These are phyloP conservation scores for Alternaria arborescens DNA, from an alignment of 2,329 filamentous ascomycete species.

Conservation along the genomic window DNA sequence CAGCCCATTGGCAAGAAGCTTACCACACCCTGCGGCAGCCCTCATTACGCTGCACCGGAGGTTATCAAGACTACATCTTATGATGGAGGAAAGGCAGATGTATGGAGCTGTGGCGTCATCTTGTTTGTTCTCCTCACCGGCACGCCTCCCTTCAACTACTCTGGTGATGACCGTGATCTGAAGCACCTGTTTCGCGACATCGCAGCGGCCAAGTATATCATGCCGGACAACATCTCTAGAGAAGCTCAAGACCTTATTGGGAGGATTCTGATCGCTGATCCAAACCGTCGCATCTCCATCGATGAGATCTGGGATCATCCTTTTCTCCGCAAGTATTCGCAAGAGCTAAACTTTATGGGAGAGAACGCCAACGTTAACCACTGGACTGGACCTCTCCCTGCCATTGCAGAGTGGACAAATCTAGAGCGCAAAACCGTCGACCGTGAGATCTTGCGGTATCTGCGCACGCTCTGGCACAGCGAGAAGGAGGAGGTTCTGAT, in stretches of 20 bases:
- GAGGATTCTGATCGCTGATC: constrained; percentile 80
- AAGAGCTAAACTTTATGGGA: constrained; percentile 72
- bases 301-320: constrained; percentile 86
- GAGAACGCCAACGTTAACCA: constrained; percentile 60
- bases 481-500: constrained; percentile 77
- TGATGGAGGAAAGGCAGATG: constrained; percentile 84
- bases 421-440: constrained; percentile 75
- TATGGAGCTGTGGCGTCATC: constrained; percentile 84
- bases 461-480: constrained; percentile 91
- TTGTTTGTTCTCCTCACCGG: constrained; percentile 88
- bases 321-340: constrained; percentile 82
- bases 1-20: constrained; percentile 82
- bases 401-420: constrained; percentile 69
- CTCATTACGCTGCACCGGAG: constrained; percentile 95
- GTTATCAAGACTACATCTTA: constrained; percentile 81
- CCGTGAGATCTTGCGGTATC: constrained; percentile 79
- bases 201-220: constrained; percentile 58
- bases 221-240: constrained; percentile 62
- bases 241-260: constrained; percentile 82
- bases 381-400: constrained; percentile 63
- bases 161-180: constrained; percentile 61
- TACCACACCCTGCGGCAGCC: constrained; percentile 91
- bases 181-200: constrained; percentile 69
- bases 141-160: constrained; percentile 76
- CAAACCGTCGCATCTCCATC: constrained; percentile 80